Evolutionary conservation across 2,329 filamentous ascomycete species (phyloP).

Genomic region (Xenosphaeropsis pyriputrescens): DNA sequence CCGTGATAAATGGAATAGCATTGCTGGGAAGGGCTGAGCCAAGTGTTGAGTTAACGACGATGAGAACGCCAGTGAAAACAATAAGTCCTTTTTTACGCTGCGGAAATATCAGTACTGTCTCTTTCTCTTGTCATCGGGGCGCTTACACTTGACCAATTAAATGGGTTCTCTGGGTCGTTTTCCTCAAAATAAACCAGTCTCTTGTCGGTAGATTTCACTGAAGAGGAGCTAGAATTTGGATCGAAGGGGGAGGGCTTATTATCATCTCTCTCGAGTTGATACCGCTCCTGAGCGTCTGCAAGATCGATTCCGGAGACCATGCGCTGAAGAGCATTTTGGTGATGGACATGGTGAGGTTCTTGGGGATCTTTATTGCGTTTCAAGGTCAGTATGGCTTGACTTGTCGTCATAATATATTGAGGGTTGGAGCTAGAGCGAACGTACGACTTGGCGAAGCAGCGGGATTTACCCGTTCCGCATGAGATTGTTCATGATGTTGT

Average conservation of each 20-base stretch:
- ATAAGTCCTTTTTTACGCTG: conserved; percentile 35
- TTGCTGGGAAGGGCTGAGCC: conserved; percentile 50
- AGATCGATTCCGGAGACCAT: conserved; percentile 19
- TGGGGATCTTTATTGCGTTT: not conserved
- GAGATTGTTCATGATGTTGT: no score
- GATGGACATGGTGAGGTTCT: conserved; percentile 2
- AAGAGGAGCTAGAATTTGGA: conserved; percentile 10
- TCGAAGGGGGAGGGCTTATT: conserved; percentile 12
- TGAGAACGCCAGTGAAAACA: conserved; percentile 36
- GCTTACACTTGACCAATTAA: conserved; percentile 15
- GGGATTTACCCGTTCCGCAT: no score
- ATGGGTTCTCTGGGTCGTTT: conserved; percentile 15
- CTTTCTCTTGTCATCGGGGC: not conserved
- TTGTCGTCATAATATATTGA: no score
- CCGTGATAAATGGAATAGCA: conserved; percentile 39
- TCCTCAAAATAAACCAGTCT: conserved; percentile 14
- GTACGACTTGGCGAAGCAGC: no score
- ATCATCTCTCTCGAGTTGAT: conserved; percentile 26
- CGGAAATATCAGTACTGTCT: not conserved
- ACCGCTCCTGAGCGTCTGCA: conserved; percentile 24
- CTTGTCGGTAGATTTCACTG: conserved; percentile 4
- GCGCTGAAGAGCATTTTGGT: conserved; percentile 7
- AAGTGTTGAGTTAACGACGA: conserved; percentile 55
- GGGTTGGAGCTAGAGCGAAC: no score
- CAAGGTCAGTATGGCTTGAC: no score